These are phyloP conservation scores for Persicaria maculosa DNA, from an alignment of 148 eudicot genomes.

Conservation along the genomic window DNA sequence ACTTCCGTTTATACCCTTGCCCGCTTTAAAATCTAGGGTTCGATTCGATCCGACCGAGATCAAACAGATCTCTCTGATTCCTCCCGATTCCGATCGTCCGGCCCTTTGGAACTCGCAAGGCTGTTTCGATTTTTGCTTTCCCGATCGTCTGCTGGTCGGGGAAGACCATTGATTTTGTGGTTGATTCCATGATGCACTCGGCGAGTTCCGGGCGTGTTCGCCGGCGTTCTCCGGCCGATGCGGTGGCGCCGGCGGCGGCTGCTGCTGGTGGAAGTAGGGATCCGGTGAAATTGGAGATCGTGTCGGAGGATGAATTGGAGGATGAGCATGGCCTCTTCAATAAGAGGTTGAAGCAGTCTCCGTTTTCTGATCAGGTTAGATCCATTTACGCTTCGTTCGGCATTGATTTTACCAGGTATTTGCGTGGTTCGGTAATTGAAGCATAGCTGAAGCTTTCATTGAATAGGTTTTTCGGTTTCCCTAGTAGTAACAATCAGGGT, in stretches of 20 bases:
- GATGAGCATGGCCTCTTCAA: conserved; percentile 30
- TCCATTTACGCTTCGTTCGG: not conserved
- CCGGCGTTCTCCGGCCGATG: conserved; percentile 8
- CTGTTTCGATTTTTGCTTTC: not conserved
- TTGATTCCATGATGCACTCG: conserved; percentile 26
- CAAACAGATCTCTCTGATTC: not conserved
- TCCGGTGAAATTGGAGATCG: conserved; percentile 34
- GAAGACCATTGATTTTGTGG: not conserved
- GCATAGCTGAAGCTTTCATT: not conserved
- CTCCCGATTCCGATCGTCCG: not conserved
- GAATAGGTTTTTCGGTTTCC: not conserved
- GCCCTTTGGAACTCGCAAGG: not conserved
- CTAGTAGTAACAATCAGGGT: not conserved
- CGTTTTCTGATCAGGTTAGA: conserved; percentile 26
- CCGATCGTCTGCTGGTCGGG: not conserved
- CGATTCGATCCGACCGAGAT: not conserved
- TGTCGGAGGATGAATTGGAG: conserved; percentile 31
- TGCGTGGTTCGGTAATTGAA: not conserved
- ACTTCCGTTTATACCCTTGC: conserved; percentile 5
- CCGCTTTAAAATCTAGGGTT: conserved; percentile 7
- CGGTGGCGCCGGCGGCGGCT: not conserved
- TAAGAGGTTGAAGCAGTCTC: conserved; percentile 33
- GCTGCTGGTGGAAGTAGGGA: not conserved
- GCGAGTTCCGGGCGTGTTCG: conserved; percentile 23
- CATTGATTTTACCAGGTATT: not conserved